Evolutionary conservation across 2,329 filamentous ascomycete genomes (phyloP).

Genomic region (Davidsoniella australis): DNA sequence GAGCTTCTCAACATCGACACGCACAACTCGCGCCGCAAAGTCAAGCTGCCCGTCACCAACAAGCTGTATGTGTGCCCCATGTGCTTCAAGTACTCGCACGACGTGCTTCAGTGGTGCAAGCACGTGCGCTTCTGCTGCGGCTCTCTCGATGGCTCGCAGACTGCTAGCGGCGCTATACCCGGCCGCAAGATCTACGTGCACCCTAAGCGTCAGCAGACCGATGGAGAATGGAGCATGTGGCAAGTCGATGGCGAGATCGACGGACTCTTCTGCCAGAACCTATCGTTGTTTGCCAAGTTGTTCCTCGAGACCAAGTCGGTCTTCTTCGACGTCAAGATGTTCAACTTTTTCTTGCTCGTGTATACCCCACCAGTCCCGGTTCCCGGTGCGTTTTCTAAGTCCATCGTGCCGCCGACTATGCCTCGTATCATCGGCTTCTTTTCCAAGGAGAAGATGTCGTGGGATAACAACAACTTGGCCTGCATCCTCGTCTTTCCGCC

Average conservation of each 20-base stretch:
- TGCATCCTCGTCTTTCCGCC: conserved; percentile 94
- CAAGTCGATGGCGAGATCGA: conserved; percentile 83
- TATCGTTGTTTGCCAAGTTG: conserved; percentile 90
- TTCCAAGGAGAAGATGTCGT: conserved; percentile 95
- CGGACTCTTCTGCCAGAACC: conserved; percentile 82
- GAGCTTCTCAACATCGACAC: conserved; percentile 30
- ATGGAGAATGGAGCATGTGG: conserved; percentile 72
- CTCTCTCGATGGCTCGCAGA: conserved; percentile 13
- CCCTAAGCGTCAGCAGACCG: conserved; percentile 33
- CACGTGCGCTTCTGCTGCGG: conserved; percentile 38
- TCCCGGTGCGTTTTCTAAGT: neutral
- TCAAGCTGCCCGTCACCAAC: conserved; percentile 33
- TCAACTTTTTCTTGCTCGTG: conserved; percentile 86
- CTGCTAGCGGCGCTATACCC: conserved; percentile 32
- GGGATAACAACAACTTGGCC: conserved; percentile 95
- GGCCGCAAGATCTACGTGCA: conserved; percentile 61
- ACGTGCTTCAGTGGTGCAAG: conserved; percentile 38
- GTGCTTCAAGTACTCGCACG: conserved; percentile 82
- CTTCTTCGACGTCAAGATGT: conserved; percentile 89
- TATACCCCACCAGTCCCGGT: conserved; percentile 39
- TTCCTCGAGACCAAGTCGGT: conserved; percentile 98
- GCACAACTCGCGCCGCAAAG: conserved; percentile 15
- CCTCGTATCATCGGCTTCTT: conserved; percentile 77
- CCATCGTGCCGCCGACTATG: conserved; percentile 11
- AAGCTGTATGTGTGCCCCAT: conserved; percentile 73